Conservation (phyloP, 169 alveolate genomes). For the Miamiensis avidus region DNA sequence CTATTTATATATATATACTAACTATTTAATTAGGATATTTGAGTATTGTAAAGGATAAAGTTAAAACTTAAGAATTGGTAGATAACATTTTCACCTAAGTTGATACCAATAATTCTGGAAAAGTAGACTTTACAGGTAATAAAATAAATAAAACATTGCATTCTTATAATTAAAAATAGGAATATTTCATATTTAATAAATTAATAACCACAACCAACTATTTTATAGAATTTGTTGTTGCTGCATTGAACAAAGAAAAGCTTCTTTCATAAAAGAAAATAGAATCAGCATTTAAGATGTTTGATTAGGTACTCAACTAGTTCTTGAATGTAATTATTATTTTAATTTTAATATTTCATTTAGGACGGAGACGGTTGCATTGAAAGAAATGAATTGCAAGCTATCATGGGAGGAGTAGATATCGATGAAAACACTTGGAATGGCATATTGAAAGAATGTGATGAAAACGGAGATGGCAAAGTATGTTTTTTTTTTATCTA, state of each 20-base stretch:
- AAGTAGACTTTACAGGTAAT: constrained; percentile 70
- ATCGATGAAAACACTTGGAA: constrained; percentile 71
- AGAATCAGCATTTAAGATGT: constrained; percentile 74
- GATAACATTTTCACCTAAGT: constrained; percentile 68
- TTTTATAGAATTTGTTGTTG: constrained; percentile 81
- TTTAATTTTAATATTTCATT: too few relatives aligned
- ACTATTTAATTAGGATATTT: constrained; percentile 10
- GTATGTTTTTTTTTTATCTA: constrained; percentile 26
- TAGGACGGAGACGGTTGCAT: constrained; percentile 78
- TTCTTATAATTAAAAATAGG: too few relatives aligned
- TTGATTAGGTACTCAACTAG: constrained; percentile 56
- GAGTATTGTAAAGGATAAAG: constrained; percentile 47
- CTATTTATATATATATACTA: neutral
- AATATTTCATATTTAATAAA: too few relatives aligned
- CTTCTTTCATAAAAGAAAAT: constrained; percentile 71
- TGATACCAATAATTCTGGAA: constrained; percentile 83
- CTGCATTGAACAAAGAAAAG: constrained; percentile 73
- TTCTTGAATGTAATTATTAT: neutral
- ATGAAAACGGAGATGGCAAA: constrained; percentile 63
- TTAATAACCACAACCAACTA: too few relatives aligned
- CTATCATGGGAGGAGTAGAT: constrained; percentile 65
- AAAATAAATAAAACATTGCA: too few relatives aligned
- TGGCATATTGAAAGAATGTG: constrained; percentile 58
- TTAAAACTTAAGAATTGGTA: constrained; percentile 63
- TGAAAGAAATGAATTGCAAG: constrained; percentile 68